A percentile compares a stretch with the other conserved stretches of the same genome.
Evolutionary conservation across 2,329 filamentous ascomycete species (phyloP).

Genomic region (Periglandula ipomoeae): DNA sequence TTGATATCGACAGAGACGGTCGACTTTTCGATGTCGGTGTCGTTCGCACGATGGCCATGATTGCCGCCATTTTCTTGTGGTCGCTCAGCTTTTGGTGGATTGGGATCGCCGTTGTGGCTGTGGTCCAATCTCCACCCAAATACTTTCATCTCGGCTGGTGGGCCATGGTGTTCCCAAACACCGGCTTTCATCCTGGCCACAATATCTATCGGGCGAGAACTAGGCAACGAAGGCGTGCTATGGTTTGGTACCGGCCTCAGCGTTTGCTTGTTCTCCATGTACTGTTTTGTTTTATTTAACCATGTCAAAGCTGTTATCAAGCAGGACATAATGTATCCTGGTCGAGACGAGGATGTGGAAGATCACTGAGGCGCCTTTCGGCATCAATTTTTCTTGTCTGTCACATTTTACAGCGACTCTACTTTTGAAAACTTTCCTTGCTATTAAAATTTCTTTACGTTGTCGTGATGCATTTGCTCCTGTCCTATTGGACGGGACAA

Average conservation of each 20-base stretch:
- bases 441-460: too few species aligned
- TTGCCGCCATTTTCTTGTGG: constrained; percentile 53
- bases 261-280: constrained; percentile 31
- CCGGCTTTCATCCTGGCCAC: constrained; percentile 49
- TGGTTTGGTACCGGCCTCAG: constrained; percentile 44
- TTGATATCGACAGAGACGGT: constrained; percentile 34
- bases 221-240: constrained; percentile 34
- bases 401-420: not conserved
- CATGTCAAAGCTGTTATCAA: constrained; percentile 35
- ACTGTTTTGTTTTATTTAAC: constrained; percentile 33
- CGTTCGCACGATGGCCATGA: constrained; percentile 36
- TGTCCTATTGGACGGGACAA: not conserved
- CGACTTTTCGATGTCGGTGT: constrained; percentile 30
- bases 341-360: constrained; percentile 43
- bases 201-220: constrained; percentile 41
- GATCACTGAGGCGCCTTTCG: constrained; percentile 19
- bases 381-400: not conserved
- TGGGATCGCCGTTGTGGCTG: constrained; percentile 26
- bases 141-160: constrained; percentile 56
- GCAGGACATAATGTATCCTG: constrained; percentile 48
- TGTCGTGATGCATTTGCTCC: not conserved
- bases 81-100: constrained; percentile 52
- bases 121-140: constrained; percentile 30
- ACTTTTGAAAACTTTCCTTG: too few species aligned
- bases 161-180: constrained; percentile 55